phyloP scores from a whole-genome alignment of 2,329 filamentous ascomycete species.

The Corynespora cassiicola region DNA sequence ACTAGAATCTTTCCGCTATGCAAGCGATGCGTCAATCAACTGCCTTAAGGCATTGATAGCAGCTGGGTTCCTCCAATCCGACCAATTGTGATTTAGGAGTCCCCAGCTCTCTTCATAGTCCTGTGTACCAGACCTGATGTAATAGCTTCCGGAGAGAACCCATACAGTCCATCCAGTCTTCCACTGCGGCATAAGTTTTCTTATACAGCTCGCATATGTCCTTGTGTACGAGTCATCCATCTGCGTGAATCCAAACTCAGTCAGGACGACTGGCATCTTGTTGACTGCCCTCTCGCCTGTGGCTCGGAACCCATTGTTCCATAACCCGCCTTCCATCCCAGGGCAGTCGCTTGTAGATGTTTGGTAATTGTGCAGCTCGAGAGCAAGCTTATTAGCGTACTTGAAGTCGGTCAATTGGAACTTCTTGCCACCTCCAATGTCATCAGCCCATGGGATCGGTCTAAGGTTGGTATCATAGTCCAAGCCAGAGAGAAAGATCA shows the following conservation, averaged over 20 bases:
- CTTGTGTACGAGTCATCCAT: conserved; percentile 57
- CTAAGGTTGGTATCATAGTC: conserved; percentile 63
- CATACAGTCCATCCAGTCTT: conserved; percentile 67
- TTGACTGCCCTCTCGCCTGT: conserved; percentile 52
- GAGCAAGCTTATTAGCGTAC: conserved; percentile 62
- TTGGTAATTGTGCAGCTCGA: conserved; percentile 69
- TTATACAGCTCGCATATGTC: conserved; percentile 60
- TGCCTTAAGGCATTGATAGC: conserved; percentile 53
- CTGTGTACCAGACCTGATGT: conserved; percentile 57
- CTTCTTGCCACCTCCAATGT: conserved; percentile 56
- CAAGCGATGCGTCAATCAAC: conserved; percentile 53
- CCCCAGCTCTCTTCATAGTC: conserved; percentile 64
- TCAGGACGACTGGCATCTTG: conserved; percentile 62
- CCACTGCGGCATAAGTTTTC: conserved; percentile 60
- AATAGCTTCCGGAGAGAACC: conserved; percentile 66
- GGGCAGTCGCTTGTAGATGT: conserved; percentile 58
- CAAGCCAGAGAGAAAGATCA: conserved; percentile 68
- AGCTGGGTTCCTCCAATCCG: conserved; percentile 46
- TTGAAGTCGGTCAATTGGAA: conserved; percentile 58
- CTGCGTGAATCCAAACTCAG: conserved; percentile 61
- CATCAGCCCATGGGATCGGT: conserved; percentile 57
- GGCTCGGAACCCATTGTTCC: conserved; percentile 61
- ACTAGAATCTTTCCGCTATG: conserved; percentile 1
- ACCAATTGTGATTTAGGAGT: conserved; percentile 54
- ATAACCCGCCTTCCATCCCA: conserved; percentile 54